phyloP scores from a whole-genome alignment of 208 protist genomes.

The Giardia muris region DNA sequence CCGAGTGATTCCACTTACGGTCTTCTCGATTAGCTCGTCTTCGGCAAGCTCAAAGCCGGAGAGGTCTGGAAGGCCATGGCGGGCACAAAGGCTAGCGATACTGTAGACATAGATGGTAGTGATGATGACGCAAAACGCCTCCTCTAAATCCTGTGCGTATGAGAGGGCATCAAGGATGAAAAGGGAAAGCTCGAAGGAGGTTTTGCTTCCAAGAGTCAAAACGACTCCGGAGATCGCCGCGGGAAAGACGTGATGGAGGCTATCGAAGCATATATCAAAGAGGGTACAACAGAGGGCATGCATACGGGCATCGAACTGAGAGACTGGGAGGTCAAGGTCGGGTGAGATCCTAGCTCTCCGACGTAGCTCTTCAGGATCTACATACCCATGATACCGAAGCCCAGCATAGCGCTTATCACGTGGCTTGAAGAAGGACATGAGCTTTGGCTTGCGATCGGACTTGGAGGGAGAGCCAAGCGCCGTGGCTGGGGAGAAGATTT shows the following conservation, averaged over 20 bases:
- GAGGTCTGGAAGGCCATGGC: too few relatives aligned
- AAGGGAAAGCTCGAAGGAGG: background rate
- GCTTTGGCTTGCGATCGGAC: background rate
- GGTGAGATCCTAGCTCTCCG: background rate
- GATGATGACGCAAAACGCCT: too few relatives aligned
- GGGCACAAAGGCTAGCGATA: too few relatives aligned
- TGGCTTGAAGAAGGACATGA: background rate
- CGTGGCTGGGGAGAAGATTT: background rate
- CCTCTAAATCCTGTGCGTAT: background rate
- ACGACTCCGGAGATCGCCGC: background rate
- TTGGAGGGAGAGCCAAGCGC: background rate
- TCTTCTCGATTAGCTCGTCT: too few relatives aligned
- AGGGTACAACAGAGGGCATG: background rate
- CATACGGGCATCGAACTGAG: background rate
- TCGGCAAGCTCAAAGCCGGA: too few relatives aligned
- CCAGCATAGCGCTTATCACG: background rate
- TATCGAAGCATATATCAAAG: background rate
- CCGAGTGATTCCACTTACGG: too few relatives aligned
- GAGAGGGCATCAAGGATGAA: background rate
- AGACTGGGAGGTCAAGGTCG: background rate
- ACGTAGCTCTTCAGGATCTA: background rate
- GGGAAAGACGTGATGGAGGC: background rate
- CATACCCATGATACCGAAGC: background rate
- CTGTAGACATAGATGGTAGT: too few relatives aligned
- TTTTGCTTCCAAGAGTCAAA: background rate